Evolutionary conservation across 1,284 basidiomycete genomes (phyloP).

Genomic region (Lentinula novae-zelandiae): DNA sequence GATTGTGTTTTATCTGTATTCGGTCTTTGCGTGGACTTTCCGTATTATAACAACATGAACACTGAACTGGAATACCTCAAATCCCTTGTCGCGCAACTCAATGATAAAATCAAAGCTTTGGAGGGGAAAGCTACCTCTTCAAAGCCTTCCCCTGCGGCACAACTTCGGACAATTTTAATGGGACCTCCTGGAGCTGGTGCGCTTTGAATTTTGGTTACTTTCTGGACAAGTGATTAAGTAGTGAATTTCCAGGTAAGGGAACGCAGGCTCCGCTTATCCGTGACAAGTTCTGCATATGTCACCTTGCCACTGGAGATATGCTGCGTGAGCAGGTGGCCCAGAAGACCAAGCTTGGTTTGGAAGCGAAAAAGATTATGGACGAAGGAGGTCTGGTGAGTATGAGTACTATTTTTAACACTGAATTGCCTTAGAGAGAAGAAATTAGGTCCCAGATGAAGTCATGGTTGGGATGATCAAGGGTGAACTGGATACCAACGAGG

Average conservation of each 20-base stretch:
- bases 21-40: not conserved
- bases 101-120: slow-evolving; percentile 72
- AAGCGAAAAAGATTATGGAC: slow-evolving; percentile 99
- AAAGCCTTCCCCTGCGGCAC: slow-evolving; percentile 55
- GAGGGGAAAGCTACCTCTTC: slow-evolving; percentile 60
- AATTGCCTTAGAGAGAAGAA: not conserved
- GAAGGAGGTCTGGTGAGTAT: slow-evolving; percentile 71
- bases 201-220: slow-evolving; percentile 24
- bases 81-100: slow-evolving; percentile 77
- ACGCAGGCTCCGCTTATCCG: slow-evolving; percentile 95
- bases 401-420: not conserved
- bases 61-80: slow-evolving; percentile 87
- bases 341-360: slow-evolving; percentile 85
- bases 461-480: slow-evolving; percentile 98
- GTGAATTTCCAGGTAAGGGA: slow-evolving; percentile 74
- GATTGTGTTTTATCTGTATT: not conserved
- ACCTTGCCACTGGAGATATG: slow-evolving; percentile 98
- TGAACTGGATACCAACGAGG: slow-evolving; percentile 91
- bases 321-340: slow-evolving; percentile 89
- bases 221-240: not conserved
- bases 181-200: slow-evolving; percentile 95
- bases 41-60: not conserved
- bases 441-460: slow-evolving; percentile 81
- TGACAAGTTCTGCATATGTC: slow-evolving; percentile 93
- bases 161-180: slow-evolving; percentile 87